Evolutionary conservation across 163 green algal species (phyloP).

Genomic region (Volvox carteri): DNA sequence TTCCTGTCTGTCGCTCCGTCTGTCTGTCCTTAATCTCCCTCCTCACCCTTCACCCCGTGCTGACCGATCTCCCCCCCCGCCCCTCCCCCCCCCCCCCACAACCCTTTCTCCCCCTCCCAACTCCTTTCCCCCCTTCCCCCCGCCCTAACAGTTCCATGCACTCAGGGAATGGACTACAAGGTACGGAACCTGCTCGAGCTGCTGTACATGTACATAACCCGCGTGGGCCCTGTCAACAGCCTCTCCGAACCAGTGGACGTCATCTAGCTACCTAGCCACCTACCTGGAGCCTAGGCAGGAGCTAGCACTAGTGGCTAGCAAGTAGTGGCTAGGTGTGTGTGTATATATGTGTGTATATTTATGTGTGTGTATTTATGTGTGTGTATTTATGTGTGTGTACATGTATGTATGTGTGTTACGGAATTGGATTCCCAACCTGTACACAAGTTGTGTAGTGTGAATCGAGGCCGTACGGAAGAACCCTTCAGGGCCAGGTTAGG

Average conservation of each 20-base stretch:
- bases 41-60: not conserved
- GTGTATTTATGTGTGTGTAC: not conserved
- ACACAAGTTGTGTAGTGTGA: not conserved
- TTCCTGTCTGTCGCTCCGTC: not conserved
- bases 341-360: not conserved
- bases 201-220: not conserved
- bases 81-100: not conserved
- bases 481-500: not conserved
- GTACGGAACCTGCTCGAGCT: not conserved
- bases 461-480: not conserved
- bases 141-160: not conserved
- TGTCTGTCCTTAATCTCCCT: not conserved
- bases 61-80: not conserved
- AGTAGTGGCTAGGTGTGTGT: not conserved
- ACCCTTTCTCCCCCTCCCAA: not conserved
- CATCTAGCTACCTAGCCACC: not conserved
- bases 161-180: conserved; percentile 7
- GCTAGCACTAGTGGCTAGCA: not conserved
- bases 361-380: not conserved
- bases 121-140: no score
- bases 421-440: not conserved
- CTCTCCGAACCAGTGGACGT: not conserved
- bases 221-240: conserved; percentile 11
- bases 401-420: not conserved
- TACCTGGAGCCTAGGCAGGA: not conserved